Evolutionary conservation across 2,329 filamentous ascomycete species (phyloP).

Genomic region (Chaetothyriales sp.): DNA sequence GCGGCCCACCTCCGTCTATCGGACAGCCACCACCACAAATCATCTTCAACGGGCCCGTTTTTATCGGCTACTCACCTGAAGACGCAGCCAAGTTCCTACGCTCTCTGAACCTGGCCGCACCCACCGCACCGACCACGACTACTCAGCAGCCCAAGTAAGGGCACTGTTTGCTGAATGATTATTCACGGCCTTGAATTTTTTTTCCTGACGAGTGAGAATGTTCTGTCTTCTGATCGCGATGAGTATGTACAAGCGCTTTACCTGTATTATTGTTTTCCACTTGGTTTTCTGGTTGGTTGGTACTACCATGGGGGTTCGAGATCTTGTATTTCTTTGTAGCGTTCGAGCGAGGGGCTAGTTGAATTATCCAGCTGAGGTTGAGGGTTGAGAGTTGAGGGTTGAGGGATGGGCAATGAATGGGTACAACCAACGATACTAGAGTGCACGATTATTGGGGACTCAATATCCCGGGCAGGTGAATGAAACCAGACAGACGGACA

Average conservation of each 20-base stretch:
- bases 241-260: background rate
- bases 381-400: no score
- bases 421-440: no score
- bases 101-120: constrained; percentile 7
- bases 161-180: background rate
- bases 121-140: background rate
- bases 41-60: constrained; percentile 84
- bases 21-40: constrained; percentile 42
- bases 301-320: no score
- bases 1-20: constrained; percentile 2
- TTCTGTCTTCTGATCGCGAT: background rate
- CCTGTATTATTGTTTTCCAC: background rate
- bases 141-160: background rate
- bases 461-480: no score
- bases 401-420: no score
- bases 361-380: background rate
- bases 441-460: no score
- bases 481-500: no score
- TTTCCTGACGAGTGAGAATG: background rate
- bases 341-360: background rate
- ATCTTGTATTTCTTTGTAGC: background rate
- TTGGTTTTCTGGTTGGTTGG: no score
- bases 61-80: constrained; percentile 78
- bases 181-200: background rate
- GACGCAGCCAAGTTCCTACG: constrained; percentile 65